phyloP scores from a whole-genome alignment of 192 early-diverging fungal species.

The Anaeromyces robustus region DNA sequence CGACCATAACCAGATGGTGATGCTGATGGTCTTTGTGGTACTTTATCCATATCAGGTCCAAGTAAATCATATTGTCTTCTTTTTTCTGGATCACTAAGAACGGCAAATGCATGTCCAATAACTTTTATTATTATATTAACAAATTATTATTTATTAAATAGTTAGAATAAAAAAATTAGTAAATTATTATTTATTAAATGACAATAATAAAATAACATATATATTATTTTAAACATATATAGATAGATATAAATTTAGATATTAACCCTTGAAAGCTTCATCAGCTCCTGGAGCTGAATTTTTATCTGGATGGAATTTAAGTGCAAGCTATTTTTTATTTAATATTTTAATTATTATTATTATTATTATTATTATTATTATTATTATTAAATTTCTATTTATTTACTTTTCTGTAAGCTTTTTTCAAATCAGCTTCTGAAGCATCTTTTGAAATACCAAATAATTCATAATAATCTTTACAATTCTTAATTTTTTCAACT shows the following conservation, averaged over 20 bases:
- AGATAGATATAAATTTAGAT: not conserved
- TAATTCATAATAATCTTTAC: slow-evolving; percentile 73
- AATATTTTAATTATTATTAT: not conserved
- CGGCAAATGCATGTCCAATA: slow-evolving; percentile 79
- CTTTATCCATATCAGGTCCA: slow-evolving; percentile 19
- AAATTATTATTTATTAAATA: no score
- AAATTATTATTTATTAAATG: no score
- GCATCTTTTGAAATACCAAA: slow-evolving; percentile 61
- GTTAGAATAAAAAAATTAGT: no score
- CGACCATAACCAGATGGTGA: not conserved
- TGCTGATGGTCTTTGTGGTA: not conserved
- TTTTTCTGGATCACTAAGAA: slow-evolving; percentile 75
- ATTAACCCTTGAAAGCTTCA: slow-evolving; percentile 81
- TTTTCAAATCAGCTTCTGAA: slow-evolving; percentile 71
- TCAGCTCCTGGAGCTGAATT: slow-evolving; percentile 88
- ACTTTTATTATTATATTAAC: no score
- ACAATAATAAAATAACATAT: no score
- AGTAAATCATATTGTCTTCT: slow-evolving; percentile 68
- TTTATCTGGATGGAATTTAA: slow-evolving; percentile 92
- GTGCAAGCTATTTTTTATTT: slow-evolving; percentile 42
- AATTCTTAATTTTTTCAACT: slow-evolving; percentile 59
- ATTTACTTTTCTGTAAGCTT: slow-evolving; percentile 78
- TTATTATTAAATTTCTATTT: not conserved
- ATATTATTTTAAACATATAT: no score
- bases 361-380: not conserved